phyloP scores from a whole-genome alignment of 768 basidiomycete species.

The Trametes punicea region DNA sequence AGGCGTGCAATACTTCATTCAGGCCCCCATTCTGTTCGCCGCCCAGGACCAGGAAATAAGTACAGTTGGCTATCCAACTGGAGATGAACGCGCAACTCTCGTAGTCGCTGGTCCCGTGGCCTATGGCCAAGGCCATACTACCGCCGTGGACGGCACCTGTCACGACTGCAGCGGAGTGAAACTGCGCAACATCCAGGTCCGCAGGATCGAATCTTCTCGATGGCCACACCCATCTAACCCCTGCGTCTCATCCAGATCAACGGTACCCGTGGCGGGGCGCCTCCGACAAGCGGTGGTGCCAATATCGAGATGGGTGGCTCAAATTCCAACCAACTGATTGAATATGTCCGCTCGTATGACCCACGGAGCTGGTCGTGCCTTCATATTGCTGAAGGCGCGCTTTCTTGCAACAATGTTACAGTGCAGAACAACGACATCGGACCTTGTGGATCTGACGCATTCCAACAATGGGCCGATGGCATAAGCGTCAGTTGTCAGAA shows the following conservation, averaged over 20 bases:
- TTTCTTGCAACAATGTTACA: conserved; percentile 58
- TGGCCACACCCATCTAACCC: background rate
- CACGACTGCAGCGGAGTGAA: conserved; percentile 53
- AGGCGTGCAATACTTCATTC: conserved; percentile 55
- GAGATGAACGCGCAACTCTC: conserved; percentile 61
- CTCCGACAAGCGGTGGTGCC: conserved; percentile 57
- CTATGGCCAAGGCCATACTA: conserved; percentile 66
- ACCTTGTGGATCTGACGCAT: conserved; percentile 63
- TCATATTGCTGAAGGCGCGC: conserved; percentile 67
- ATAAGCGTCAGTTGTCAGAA: conserved; percentile 71
- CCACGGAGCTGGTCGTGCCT: conserved; percentile 83
- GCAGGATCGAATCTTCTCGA: conserved; percentile 5
- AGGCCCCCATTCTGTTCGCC: conserved; percentile 63
- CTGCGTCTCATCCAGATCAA: conserved; percentile 51
- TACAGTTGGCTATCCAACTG: conserved; percentile 73
- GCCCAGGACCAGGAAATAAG: conserved; percentile 77
- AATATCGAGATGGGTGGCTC: conserved; percentile 85
- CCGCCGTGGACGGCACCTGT: conserved; percentile 69
- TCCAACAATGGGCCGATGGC: conserved; percentile 79
- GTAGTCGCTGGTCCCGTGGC: conserved; percentile 61
- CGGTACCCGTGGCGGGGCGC: conserved; percentile 57
- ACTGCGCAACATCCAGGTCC: conserved; percentile 71
- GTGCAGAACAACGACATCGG: conserved; percentile 85
- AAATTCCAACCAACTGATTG: conserved; percentile 69
- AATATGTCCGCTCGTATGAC: conserved; percentile 73